Base-by-base conservation (phyloP, 2,329 filamentous ascomycete genomes). In the Apiospora malaysiana region DNA sequence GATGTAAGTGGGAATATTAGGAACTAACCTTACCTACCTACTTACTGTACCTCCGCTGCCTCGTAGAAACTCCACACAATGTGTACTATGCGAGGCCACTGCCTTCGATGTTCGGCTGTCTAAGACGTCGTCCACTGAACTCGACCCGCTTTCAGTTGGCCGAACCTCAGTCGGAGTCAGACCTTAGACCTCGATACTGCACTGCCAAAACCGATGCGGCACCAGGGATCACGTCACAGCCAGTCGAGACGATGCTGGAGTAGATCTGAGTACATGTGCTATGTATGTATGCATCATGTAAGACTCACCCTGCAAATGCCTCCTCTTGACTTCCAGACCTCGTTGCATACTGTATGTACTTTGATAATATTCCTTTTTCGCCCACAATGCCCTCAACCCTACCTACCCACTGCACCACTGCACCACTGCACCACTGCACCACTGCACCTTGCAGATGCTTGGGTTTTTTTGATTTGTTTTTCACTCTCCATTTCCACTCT, bases 231-330 rank as follows among this genome's bases (percentile, higher is more conserved):
- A 59, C 25, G 51, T 59, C 51, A 59, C 51, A 37, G 32, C 27
- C 27, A 59, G 25, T 32, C 51, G 21, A 21, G 27, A 25, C 21
- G 27, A 25, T 32, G 27, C 27, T 32, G 51, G 16, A 27, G 51
- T 56, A 27, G 40, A 14, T 6, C 6, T 6, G 32, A 32, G 32
- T 32, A 32, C 32, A 32, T 32, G 49, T 32, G 18, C 27, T 21
- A 59, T 59, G 51, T 27, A 59, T 59, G 51, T 21, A 59, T 59
- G 51, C 51, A 59, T 59, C 51, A 59, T 59, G 51, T 59, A 37
- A 21, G 25, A 59, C 27, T 56, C 51, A 32, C 23, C 27, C 51
- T 32, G 25, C n/a, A 25, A 56, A 56, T 7, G 14, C 49, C 49
- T 56, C 23, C 25, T 56, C 21, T n/a, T 47, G 6, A 21, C 49